A percentile compares a stretch with the other conserved stretches of the same genome.
phyloP scores from a whole-genome alignment of 176 grass and related monocot species.

The Rhynchospora tenuis region DNA sequence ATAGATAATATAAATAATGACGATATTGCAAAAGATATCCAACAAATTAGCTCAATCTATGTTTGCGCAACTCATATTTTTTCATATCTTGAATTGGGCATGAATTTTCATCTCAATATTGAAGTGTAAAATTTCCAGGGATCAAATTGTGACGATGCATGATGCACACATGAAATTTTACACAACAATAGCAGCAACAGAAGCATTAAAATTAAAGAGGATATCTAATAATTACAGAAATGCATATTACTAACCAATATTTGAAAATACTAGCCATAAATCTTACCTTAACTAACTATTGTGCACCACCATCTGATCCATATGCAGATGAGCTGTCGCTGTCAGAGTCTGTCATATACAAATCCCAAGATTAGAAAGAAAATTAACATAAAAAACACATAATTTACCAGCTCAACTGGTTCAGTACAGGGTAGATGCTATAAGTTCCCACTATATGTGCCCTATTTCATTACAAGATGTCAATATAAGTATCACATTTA shows the following conservation, averaged over 20 bases:
- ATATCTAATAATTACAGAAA: background rate
- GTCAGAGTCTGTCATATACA: conserved; percentile 68
- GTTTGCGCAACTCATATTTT: background rate
- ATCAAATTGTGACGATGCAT: background rate
- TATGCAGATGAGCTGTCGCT: conserved; percentile 83
- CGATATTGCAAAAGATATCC: background rate
- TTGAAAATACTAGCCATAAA: background rate
- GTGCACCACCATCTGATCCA: conserved; percentile 47
- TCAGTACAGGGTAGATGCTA: background rate
- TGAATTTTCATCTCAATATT: background rate
- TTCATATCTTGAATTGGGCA: background rate
- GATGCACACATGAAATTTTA: background rate
- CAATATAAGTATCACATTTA: background rate
- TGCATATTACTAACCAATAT: background rate
- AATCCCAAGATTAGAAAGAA: conserved; percentile 8
- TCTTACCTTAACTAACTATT: conserved; percentile 17
- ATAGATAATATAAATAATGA: background rate
- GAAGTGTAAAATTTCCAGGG: background rate
- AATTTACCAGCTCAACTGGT: background rate
- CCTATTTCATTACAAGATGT: background rate
- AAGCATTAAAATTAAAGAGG: background rate
- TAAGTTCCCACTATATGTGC: background rate
- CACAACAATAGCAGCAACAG: background rate
- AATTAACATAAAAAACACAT: background rate
- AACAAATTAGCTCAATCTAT: background rate